phyloP scores from a whole-genome alignment of 139 green algal genomes.

The Zygnema circumcarinatum region DNA sequence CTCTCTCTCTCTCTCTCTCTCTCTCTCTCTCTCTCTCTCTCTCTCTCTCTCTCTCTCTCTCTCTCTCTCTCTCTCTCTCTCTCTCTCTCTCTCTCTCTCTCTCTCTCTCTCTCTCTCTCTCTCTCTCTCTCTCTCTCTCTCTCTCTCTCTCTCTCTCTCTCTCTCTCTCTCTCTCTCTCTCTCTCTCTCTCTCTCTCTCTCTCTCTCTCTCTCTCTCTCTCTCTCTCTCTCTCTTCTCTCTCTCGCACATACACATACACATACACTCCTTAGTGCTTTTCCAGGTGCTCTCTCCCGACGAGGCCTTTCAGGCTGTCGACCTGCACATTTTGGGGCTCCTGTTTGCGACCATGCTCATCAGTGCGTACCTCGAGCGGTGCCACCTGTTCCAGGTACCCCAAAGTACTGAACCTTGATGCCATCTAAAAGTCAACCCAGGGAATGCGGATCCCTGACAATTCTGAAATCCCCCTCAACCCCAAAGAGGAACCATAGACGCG shows the following conservation, averaged over 20 bases:
- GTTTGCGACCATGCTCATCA: constrained; percentile 30
- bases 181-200: constrained; percentile 15
- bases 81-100: no score
- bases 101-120: no score
- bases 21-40: no score
- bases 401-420: not conserved
- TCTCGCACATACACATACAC: no score
- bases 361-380: constrained; percentile 10
- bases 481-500: no score
- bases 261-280: no score
- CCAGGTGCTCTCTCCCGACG: constrained; percentile 20
- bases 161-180: constrained; percentile 12
- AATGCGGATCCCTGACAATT: not conserved
- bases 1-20: no score
- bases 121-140: no score
- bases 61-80: no score
- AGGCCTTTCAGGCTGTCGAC: constrained; percentile 25
- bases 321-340: constrained; percentile 21
- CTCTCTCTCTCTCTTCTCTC: no score
- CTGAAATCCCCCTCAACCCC: no score
- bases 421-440: not conserved
- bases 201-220: constrained; percentile 13
- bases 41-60: no score
- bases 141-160: constrained; percentile 9
- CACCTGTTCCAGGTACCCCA: constrained; percentile 6